Evolutionary conservation across 768 basidiomycete species (phyloP), one percentile per base, ranked within the genome.

Genomic region (Lepiota brunneoincarnata): DNA sequence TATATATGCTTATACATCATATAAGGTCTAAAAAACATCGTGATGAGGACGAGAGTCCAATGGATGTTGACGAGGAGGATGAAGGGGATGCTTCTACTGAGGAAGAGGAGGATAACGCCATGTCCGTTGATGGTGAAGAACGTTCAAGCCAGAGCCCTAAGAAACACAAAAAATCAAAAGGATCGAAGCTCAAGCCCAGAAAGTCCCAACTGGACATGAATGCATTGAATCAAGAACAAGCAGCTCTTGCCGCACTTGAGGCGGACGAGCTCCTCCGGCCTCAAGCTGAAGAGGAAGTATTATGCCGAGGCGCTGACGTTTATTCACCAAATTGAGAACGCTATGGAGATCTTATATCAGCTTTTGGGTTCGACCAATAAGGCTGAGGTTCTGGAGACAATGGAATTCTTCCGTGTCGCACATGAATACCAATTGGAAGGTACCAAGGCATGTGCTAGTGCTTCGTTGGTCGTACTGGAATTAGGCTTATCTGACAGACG

Each of bases 361-460:
- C 68, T 99, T 4, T 78, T 98, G 23, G 93, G 92, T 1, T 93
- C 90, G 45, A 98, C 80, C 49, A 88, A 81, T 72, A 93, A 92
- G 65, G 74, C 86, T 2, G 91, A 93, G 62, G 90, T 91, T 0
- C 71, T 91, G 49, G 91, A 92, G 65, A 76, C 86, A 7, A 92
- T 93, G 70, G 89, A 96, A 24, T 98, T 96, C 68, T 98, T 94
- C 81, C 79, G 85, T 43, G 78, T 87, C 5, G 83, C 89, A 0
- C 80, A 86, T 61, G 88, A 87, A 63, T 97, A 95, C 64, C 76
- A 91, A 60, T 82, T 98, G 47, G 78, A 84, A 37, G 78, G 80
- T 35, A 88, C 95, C 2, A 84, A 89, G 69, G 91, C 91, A 41
- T 37, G 76, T 63, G 18, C 1, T 2, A 36, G 9, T 47, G 20